Percentiles rank a stretch among this genome's conserved stretches.
Conservation (phyloP, 345 rosid species). For the Lepidium didymum region DNA sequence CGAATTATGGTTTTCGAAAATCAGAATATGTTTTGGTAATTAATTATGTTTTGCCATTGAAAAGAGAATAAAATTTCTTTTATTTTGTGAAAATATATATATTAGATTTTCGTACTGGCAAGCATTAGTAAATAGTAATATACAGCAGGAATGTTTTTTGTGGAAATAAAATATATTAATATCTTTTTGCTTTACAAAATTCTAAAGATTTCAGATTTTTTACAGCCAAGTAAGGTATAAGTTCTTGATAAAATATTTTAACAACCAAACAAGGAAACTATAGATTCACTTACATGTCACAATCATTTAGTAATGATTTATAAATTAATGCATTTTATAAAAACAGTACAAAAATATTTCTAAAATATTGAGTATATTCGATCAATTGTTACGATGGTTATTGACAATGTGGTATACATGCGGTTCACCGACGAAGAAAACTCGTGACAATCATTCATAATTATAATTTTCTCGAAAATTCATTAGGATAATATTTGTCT, state of each 20-base stretch:
- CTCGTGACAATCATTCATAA: neutral
- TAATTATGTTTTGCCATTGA: neutral
- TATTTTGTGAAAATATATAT: neutral
- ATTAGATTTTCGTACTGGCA: slow-evolving; percentile 16
- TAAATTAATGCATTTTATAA: neutral
- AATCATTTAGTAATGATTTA: slow-evolving; percentile 2
- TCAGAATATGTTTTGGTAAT: slow-evolving; percentile 12
- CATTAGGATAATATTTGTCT: neutral
- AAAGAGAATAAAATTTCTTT: neutral
- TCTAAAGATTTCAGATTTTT: neutral
- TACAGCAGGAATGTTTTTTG: too few relatives aligned
- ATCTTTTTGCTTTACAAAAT: neutral
- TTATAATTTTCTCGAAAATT: neutral
- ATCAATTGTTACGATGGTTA: neutral
- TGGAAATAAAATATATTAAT: neutral
- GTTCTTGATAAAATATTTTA: neutral
- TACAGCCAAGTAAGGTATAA: slow-evolving; percentile 22
- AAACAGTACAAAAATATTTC: neutral
- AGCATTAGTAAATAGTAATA: neutral
- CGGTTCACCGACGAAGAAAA: neutral
- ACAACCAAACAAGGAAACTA: slow-evolving; percentile 22
- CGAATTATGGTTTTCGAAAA: neutral
- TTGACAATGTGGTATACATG: neutral
- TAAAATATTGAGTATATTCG: neutral
- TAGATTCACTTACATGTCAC: slow-evolving; percentile 6